Base-by-base conservation (phyloP, 192 early-diverging fungal genomes). In the Coemansia sp. region DNA sequence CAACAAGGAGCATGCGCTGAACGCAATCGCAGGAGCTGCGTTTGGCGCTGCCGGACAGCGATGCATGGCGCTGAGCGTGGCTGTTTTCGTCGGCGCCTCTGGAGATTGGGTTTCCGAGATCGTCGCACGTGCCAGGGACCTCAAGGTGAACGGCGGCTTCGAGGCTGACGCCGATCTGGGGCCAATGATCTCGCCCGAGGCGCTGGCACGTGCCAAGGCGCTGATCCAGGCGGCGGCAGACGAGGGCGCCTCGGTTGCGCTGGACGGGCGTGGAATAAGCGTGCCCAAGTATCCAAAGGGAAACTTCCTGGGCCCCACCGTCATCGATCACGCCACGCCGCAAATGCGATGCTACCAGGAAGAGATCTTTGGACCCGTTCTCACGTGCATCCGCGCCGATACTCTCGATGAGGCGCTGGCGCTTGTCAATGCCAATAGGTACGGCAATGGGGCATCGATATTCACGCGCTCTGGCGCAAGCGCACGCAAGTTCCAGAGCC, bases 31-130 rank as follows among this genome's bases (percentile, higher is more conserved):
- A 34, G 95, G 96, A 20, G 95, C 96, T 35, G 95, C 96, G 24
- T 98, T 98, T 73, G 96, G 96, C 61, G 95, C 95, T n/a, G 95
- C 95, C 34, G 96, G 96, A 46, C 95, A 96, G 84, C 90, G 96
- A 15, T 98, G 96, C 84, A 98, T 98, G 96, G 96, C 96, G 59
- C 88, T 98, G 8, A 94, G 93, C 43, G 95, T 94, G 18, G 89
- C 85, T 1, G 86, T 98, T 30, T 94, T 97, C 79, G 96, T 98
- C 36, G 96, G 94, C 44, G 84, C 91, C 63, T 75, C 94, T 30
- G 77, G 85, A 59, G 84, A 92, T 15, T 96, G 94, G 95, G 71
- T 96, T 6, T 88, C 92, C 9, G 95, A 96, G 68, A 84, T 98
- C 35, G 91, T 91, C n/a, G 91, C 93, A 71, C 88, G 94, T 34